Evolutionary conservation across 441 rosid species (phyloP), one percentile per base, ranked within the genome.

Genomic region (Mallotus repandus): DNA sequence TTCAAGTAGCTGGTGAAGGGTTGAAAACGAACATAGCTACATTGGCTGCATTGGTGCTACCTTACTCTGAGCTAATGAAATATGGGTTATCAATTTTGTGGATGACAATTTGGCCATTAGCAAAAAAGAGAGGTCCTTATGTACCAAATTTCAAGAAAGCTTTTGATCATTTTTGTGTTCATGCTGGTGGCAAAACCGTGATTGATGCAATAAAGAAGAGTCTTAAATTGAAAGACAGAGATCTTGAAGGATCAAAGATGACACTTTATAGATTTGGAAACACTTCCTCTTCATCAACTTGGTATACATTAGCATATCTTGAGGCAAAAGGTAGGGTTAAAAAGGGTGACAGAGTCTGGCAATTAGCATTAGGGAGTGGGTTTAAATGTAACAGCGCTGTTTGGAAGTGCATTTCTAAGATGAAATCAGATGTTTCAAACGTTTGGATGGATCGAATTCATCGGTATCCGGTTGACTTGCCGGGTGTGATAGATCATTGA

Each of bases 291-390:
- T 87, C 91, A 12, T 85, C 93, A 57, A 74, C 84, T 12, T 89
- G 94, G 97, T 89, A 89, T 66, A 87, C 85, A 32, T 74, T 91
- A 35, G 86, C 87, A 35, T 91, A 91, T 45, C 82, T 85, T 85
- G 94, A 86, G 53, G 94, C 94, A 2, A 85, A 88, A 78, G 86
- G 83, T 72, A 81, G 91, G 83, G 82, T 91, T 3, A 84, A 77
- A 65, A 85, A 81, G 69, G 87, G 91, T 7, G 94, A 88, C 9
- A 82, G 50, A 72, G 82, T 89, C 43, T 75, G 88, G 77, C 89
- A 89, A 91, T 80, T 89, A 9, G 84, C 89, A 78, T 81, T 91
- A 10, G 94, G 97, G 16, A 91, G 91, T 15, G 97, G 94, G 32
- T 91, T 91, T 69, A 86, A 87, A 77, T 89, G 94, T 76, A 89